Base-by-base conservation (phyloP, 768 basidiomycete species). In the Tricholoma furcatifolium region DNA sequence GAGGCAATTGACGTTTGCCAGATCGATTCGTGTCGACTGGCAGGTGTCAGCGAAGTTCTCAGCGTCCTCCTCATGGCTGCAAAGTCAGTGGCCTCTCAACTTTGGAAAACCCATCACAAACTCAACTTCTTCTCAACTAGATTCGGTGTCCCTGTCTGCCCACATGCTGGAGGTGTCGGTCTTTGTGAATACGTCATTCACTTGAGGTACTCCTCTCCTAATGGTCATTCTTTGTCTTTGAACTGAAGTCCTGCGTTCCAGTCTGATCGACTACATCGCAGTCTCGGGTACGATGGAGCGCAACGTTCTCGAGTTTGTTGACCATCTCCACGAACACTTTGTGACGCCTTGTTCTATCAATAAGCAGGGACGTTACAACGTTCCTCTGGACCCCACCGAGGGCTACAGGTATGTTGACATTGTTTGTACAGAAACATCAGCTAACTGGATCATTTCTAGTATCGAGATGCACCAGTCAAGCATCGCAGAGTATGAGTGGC, bases 261-360 rank as follows among this genome's bases (percentile, higher is more conserved):
- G 88, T 51, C 70, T 97, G 61, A 97, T 98, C 65, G 95, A 98
- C 70, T 98, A 95, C 65, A 90, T 98, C 60, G 83, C 82, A 55
- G 76, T 98, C 50, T 95, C 93, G 1, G 95, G 93, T 2, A 81
- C 85, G 17, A 95, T 95, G 86, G 93, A 95, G 60, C 82, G 90
- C 45, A 97, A 98, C 65, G 95, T 97, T 3, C 84, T 98, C 36
- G 94, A 93, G 69, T 91, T 83, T 57, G 88, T 86, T 30, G 87
- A 93, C 65, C 95, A 97, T 67, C 76, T 98, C 35, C 95, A 98
- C 70, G 93, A 98, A 63, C 91, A 97, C 66, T 98, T 97, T 71
- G 72, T 87, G 39, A 84, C 84, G 55, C 93, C 93, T 2, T 91
- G 90, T 62, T 88, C 91, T 15, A 92, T 98, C 73, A 97, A 95